Percentiles rank a stretch among this genome's conserved stretches.
phyloP scores from a whole-genome alignment of 108 stramenopile genomes.

The Pinguiococcus pyrenoidosus region DNA sequence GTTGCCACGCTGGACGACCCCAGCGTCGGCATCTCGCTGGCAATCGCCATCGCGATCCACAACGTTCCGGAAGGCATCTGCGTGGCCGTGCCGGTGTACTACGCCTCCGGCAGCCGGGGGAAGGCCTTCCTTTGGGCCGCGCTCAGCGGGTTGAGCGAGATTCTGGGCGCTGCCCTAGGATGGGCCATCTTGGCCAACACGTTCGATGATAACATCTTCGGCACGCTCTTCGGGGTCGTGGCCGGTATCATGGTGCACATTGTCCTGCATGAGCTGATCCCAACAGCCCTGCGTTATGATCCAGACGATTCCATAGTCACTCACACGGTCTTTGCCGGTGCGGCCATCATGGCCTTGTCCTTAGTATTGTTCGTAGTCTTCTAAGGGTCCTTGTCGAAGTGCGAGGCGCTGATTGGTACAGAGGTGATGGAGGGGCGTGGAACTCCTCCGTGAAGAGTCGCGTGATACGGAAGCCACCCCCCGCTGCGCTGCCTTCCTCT shows the following conservation, averaged over 20 bases:
- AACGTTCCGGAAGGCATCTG: slow-evolving; percentile 77
- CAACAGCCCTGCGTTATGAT: slow-evolving; percentile 85
- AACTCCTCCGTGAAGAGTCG: too few species aligned
- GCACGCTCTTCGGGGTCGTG: slow-evolving; percentile 61
- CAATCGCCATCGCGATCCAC: slow-evolving; percentile 70
- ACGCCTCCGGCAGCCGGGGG: slow-evolving; percentile 59
- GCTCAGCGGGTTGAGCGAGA: slow-evolving; percentile 58
- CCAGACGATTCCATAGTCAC: slow-evolving; percentile 67
- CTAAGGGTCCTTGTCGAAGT: too few species aligned
- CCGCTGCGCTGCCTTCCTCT: too few species aligned
- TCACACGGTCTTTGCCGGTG: slow-evolving; percentile 61
- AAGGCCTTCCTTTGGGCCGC: slow-evolving; percentile 61
- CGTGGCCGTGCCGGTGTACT: slow-evolving; percentile 71
- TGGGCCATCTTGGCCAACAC: slow-evolving; percentile 45
- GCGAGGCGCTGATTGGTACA: too few species aligned
- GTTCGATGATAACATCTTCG: slow-evolving; percentile 47
- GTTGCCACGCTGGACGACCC: slow-evolving; percentile 58
- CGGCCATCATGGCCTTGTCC: slow-evolving; percentile 77
- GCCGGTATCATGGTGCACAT: slow-evolving; percentile 80
- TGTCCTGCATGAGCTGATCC: slow-evolving; percentile 67
- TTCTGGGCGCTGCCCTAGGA: slow-evolving; percentile 55
- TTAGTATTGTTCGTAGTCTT: slow-evolving; percentile 53
- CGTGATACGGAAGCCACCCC: too few species aligned
- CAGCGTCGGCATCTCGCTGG: slow-evolving; percentile 50
- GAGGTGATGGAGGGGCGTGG: too few species aligned